Conservation (phyloP, 345 rosid genomes). For the Erucastrum elatum region DNA sequence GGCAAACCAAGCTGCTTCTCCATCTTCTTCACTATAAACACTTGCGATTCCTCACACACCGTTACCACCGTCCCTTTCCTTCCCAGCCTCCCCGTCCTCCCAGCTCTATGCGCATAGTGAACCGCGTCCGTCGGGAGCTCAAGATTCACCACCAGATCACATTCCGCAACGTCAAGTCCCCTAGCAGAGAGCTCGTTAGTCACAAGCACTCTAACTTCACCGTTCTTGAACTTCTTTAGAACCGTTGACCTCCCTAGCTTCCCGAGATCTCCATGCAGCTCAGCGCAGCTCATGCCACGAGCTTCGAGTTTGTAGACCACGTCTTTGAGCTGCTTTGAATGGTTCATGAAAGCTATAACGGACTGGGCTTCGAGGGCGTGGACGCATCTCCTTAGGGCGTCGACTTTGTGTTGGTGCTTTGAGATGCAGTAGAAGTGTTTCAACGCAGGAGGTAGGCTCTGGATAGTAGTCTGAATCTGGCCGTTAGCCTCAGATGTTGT, state of each 20-base stretch:
- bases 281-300: constrained; percentile 75
- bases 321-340: constrained; percentile 84
- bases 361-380: constrained; percentile 83
- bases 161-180: constrained; percentile 86
- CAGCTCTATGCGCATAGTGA: constrained; percentile 90
- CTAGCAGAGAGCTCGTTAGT: constrained; percentile 96
- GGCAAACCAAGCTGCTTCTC: constrained; percentile 79
- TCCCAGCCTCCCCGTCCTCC: constrained; percentile 86
- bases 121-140: constrained; percentile 77
- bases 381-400: constrained; percentile 75
- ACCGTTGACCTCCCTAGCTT: constrained; percentile 88
- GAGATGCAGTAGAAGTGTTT: constrained; percentile 74
- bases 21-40: constrained; percentile 83
- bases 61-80: constrained; percentile 84
- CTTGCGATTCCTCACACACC: constrained; percentile 79
- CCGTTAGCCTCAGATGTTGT: constrained; percentile 40
- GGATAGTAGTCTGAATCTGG: constrained; percentile 55
- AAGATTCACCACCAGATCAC: constrained; percentile 89
- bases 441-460: constrained; percentile 84
- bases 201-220: constrained; percentile 75
- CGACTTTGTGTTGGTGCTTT: constrained; percentile 87
- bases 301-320: constrained; percentile 91
- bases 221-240: constrained; percentile 80
- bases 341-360: constrained; percentile 92
- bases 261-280: constrained; percentile 92